phyloP scores from a whole-genome alignment of 176 grass and related monocot species.

The Paspalum notatum region DNA sequence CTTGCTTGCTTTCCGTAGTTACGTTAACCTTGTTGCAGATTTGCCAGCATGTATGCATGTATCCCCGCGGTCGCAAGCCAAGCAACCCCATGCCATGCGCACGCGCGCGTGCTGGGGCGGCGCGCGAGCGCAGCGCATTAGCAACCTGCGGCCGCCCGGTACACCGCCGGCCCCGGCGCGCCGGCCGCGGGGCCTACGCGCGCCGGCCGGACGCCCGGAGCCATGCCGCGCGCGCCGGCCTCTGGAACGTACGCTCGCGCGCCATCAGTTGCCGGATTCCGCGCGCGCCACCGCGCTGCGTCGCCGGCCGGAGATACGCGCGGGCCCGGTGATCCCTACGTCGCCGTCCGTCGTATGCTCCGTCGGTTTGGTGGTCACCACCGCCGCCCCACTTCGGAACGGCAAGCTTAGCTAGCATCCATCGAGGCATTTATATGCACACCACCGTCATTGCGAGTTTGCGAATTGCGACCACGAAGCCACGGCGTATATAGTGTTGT shows the following conservation, averaged over 20 bases:
- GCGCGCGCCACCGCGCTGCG: no score
- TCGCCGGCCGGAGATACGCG: background rate
- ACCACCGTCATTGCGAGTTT: no score
- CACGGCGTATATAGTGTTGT: background rate
- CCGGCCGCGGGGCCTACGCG: background rate
- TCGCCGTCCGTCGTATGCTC: conserved; percentile 3
- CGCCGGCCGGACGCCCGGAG: background rate
- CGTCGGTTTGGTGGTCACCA: background rate
- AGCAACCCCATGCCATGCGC: background rate
- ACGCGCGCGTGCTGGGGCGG: conserved; percentile 12
- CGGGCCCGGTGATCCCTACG: background rate
- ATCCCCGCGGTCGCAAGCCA: conserved; percentile 23
- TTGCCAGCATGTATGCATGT: background rate
- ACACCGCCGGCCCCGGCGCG: background rate
- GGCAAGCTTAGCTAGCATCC: background rate
- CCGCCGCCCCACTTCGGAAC: conserved; percentile 30
- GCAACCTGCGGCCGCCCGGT: background rate
- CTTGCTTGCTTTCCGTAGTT: no score
- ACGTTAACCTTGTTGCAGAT: background rate
- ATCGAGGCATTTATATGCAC: background rate
- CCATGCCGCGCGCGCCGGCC: background rate
- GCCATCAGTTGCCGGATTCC: no score
- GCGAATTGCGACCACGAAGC: no score
- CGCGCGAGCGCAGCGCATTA: background rate
- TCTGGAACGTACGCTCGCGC: no score